Base-by-base conservation (phyloP, 2,329 filamentous ascomycete species). In the Phialophora chinensis region DNA sequence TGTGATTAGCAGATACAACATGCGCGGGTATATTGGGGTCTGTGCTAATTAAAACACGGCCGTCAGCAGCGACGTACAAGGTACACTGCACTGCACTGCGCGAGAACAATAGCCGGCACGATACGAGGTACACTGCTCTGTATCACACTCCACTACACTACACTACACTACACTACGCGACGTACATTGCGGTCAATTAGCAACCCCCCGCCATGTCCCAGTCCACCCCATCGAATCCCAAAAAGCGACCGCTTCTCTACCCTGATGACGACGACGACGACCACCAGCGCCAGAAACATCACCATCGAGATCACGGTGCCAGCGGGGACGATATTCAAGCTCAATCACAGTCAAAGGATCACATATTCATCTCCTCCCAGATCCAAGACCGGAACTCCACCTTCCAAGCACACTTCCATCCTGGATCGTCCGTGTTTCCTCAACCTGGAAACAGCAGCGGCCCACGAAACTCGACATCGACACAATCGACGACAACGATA, bases 361-460 rank as follows among this genome's bases (percentile, higher is more conserved):
- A 61, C 1, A 75, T 83, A 62, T 84, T 79, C 73, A 76, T 74
- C 44, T 85, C 83, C 11, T 68, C 74, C 8, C 74, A 78, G 3
- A 81, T 86, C 62, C 73, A 81, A 58, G 83, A 86, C 70, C 82
- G 84, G 68, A 76, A 78, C n/a, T 85, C 83, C 11, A 80, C 75
- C 17, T 86, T 86, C 78, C 74, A 80, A 63, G 84, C 78, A 66
- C 79, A 79, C 69, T 86, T 80, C 75, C 83, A 31, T 79, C 82
- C 38, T 76, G 77, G 6, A 3, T 44, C 73, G 53, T 53, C 61
- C 25, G 27, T 49, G 14, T 33, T 38, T 27, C 20, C 53, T 17
- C 53, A 3, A 27, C 27, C 27, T 27, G 27, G 4, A 27, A 27
- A 5, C 3, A 5, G 27, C 27, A 3, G 27, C 27, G n/a, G n/a